Evolutionary conservation across 805 yeast genomes (phyloP), one percentile per base, ranked within the genome.

Genomic region (Candida nonsorbophila): DNA sequence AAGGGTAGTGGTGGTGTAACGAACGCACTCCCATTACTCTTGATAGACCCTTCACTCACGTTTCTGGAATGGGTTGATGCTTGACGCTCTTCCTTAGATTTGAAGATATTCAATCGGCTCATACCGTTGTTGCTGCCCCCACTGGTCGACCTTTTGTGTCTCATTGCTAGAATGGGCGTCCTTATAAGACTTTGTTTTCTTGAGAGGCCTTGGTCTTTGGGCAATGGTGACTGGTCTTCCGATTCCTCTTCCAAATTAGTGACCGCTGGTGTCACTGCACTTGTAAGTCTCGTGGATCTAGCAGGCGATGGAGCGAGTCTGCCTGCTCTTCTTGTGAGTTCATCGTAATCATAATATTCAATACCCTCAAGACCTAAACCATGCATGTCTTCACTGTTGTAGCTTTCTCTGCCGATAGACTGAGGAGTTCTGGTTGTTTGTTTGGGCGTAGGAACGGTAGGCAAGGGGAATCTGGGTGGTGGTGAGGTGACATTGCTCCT

Each of bases 1-100:
- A 36, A 33, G 3, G 74, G 71, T 19, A 70, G 41, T 11, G 72
- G 71, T 1, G 77, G 72, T 0, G 77, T 64, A 2, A 59, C 54
- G 33, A 51, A 64, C 2, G 61, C 59, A 7, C 61, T 57, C 9
- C 53, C 51, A 12, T 32, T 45, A 24, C 38, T 42, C 14, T 36
- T 33, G 13, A 58, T 38, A 7, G 66, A 55, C 4, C 69, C 59
- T 14, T 64, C 71, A 32, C 65, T 60, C 16, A 53, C 59, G 30
- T 58, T 54, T 6, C 71, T 51, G 2, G 65, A 37, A 37, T 64
- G 70, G 3, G 61, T 59, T 14, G 34, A 38, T 7, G 14, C 14
- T 10, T 18, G 27, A 11, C 33, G 49, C 25, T 44, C 42, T 20
- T 40, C 48, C 21, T 34, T 41, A 12, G 45, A 33, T 31, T 55